Conservation (phyloP, 2,329 filamentous ascomycete genomes). For the Neonectria coccinea region DNA sequence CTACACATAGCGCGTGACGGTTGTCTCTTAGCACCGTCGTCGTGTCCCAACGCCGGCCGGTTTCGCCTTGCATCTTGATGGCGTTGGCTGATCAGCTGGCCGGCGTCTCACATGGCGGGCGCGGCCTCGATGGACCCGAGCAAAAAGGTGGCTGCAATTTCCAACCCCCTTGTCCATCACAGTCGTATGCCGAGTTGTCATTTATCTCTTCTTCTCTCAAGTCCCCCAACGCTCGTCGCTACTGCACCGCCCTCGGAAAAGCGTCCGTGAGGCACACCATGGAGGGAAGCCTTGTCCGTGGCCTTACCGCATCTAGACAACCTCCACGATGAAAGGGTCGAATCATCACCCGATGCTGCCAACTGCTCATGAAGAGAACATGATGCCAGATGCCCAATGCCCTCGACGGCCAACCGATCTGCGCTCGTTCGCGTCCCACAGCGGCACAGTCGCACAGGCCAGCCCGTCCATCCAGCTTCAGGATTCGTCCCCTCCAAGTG, state of each 20-base stretch:
- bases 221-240: neutral
- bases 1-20: neutral
- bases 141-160: conserved; percentile 18
- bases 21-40: neutral
- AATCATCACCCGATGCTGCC: conserved; percentile 22
- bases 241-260: neutral
- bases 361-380: conserved; percentile 11
- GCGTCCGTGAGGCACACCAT: conserved; percentile 14
- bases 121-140: conserved; percentile 4
- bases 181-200: neutral
- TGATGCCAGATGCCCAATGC: conserved; percentile 13
- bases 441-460: conserved; percentile 7
- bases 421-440: conserved; percentile 6
- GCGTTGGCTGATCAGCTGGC: conserved; percentile 2
- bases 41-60: conserved; percentile 10
- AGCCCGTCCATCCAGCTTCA: neutral
- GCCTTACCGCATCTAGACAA: conserved; percentile 13
- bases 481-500: neutral
- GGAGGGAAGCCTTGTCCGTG: conserved; percentile 4
- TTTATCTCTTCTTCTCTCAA: conserved; percentile 1
- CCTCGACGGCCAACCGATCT: conserved; percentile 3
- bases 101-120: conserved; percentile 14
- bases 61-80: conserved; percentile 12
- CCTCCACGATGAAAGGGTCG: conserved; percentile 20
- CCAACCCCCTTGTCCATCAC: conserved; percentile 6